Base-by-base conservation (phyloP, 164 flowering plant species). In the Echeveria elegans region DNA sequence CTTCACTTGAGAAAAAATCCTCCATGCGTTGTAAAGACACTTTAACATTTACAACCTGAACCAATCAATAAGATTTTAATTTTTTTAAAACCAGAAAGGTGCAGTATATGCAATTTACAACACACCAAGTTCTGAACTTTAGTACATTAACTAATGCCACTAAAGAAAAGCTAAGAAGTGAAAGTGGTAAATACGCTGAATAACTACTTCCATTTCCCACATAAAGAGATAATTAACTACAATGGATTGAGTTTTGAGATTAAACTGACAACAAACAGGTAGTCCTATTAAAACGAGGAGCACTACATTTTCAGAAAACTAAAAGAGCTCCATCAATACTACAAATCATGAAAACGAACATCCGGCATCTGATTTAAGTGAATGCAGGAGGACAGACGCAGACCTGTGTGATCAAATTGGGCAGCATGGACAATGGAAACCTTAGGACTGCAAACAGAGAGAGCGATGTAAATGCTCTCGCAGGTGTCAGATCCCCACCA, bases 1-100 rank as follows among this genome's bases (percentile, higher is more conserved):
- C 99, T 71, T 88, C 99, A 66, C 89, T 77, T 66, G 82, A 75
- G 64, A 91, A 80, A 24, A 94, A 78, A 41, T 94, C 96, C 85
- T 94, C 99, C 74, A 94, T 64, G 66, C 99, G 95, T 74, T 89
- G 88, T 69, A 94, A 72, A 43, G 99, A 94, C 32, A 94, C 99
- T 77, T 89, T 89, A 38, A 87, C 90, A 81, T 94, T 94, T 21
- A 89, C 99, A 69, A 79, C 93, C 99, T 94, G 32, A 56, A 12
- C 61, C 26, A 15, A 28, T 14, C 26, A 56, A 29, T 26, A 24
- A 56, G 31, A 50, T 50, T 50, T 52, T 1, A 23, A 52, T 5
- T 1, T 5, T n/a, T 7, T n/a, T n/a, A n/a, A n/a, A n/a, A 21
- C 26, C 8, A n/a, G 24, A 50, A 52, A 52, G 58, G 58, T 52